phyloP scores from a whole-genome alignment of 495 filamentous ascomycete species.

The Ascobolus immersus region DNA sequence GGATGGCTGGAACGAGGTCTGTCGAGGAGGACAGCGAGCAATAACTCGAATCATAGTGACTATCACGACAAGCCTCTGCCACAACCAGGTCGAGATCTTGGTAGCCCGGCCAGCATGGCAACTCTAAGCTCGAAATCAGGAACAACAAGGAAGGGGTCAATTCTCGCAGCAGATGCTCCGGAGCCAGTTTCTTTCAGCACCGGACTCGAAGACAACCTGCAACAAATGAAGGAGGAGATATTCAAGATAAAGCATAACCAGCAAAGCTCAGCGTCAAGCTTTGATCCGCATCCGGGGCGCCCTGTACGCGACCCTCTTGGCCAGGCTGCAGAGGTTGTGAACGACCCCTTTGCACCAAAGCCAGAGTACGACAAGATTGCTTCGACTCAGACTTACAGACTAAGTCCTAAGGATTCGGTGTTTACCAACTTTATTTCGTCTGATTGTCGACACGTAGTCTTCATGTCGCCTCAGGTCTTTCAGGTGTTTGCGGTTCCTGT shows the following conservation, averaged over 20 bases:
- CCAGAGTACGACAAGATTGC: slow-evolving; percentile 2
- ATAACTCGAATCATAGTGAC: too few species aligned
- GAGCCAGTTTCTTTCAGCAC: too few species aligned
- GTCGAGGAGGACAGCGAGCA: too few species aligned
- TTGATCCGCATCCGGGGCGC: too few species aligned
- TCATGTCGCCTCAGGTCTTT: slow-evolving; percentile 11
- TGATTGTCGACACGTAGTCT: slow-evolving; percentile 12
- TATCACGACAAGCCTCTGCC: slow-evolving; percentile 14
- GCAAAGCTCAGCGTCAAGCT: background rate
- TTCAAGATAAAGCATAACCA: too few species aligned
- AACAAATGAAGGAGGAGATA: too few species aligned
- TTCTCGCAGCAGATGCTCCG: slow-evolving; percentile 9
- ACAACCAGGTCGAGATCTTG: too few species aligned
- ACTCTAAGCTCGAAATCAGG: too few species aligned
- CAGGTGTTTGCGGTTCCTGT: slow-evolving; percentile 12
- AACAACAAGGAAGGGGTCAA: slow-evolving; percentile 6
- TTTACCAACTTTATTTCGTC: slow-evolving; percentile 10
- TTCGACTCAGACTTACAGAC: slow-evolving; percentile 10
- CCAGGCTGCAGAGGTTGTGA: slow-evolving; percentile 1
- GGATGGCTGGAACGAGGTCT: too few species aligned
- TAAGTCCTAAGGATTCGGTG: slow-evolving; percentile 13
- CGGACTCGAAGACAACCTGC: too few species aligned
- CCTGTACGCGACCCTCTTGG: too few species aligned
- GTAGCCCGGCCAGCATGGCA: too few species aligned
- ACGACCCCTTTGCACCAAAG: background rate